phyloP scores from a whole-genome alignment of 1,284 basidiomycete species.

The Leccinum huronense region DNA sequence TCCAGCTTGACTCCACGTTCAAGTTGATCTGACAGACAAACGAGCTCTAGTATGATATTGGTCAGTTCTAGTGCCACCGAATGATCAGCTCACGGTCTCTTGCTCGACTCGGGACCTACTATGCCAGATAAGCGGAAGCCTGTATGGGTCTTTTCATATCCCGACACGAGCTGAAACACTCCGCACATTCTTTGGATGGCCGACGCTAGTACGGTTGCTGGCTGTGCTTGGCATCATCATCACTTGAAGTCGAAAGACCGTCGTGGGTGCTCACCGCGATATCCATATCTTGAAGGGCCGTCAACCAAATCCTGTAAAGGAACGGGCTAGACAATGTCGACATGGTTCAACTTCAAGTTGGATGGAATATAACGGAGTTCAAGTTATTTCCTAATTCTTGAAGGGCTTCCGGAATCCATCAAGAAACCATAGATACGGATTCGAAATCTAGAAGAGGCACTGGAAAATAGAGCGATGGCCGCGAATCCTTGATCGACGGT shows the following conservation, averaged over 20 bases:
- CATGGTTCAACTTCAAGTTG: not conserved
- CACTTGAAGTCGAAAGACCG: not conserved
- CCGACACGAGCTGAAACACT: conserved; percentile 15
- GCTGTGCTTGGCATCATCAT: not conserved
- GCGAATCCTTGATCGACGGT: conserved; percentile 22
- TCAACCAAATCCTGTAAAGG: not conserved
- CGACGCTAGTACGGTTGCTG: not conserved
- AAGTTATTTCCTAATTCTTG: not conserved
- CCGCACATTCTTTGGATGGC: conserved; percentile 6
- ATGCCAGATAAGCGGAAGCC: conserved; percentile 7
- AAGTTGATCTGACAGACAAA: not conserved
- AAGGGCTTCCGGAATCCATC: conserved; percentile 6
- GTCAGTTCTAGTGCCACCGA: not conserved
- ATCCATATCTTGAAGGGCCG: not conserved
- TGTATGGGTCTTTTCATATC: conserved; percentile 16
- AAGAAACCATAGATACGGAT: not conserved
- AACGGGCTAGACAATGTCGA: not conserved
- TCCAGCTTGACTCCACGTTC: not conserved
- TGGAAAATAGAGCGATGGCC: not conserved
- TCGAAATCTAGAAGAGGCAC: not conserved
- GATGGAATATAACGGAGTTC: not conserved
- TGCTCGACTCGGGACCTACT: not conserved
- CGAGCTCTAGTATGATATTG: not conserved
- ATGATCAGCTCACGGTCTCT: not conserved
- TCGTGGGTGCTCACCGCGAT: not conserved